Base-by-base conservation (phyloP, 202 grass and related monocot species). In the Elaeis oleifera region DNA sequence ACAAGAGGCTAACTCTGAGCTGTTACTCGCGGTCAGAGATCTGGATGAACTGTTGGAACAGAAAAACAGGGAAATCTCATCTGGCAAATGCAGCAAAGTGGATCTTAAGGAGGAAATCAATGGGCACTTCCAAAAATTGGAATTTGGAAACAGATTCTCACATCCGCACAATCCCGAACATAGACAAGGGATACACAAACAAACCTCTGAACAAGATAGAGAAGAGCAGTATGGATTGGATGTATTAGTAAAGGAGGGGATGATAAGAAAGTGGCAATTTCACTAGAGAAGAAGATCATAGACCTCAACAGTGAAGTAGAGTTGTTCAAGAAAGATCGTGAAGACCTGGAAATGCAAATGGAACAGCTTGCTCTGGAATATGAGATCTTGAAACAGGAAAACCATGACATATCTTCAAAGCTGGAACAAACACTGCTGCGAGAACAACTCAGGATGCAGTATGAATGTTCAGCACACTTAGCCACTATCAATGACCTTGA, bases 371-470 rank as follows among this genome's bases (percentile, higher is more conserved):
- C 88, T 70, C 83, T 99, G 74, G 94, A 99, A 54, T 99, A 99
- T 21, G 94, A 99, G 80, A 99, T 99, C 76, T 49, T 99, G 60
- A 99, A 99, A 62, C 94, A 99, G 81, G 94, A 99, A 75, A 94
- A 94, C 77, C 94, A 99, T 78, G 94, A 99, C 51, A 76, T 94
- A 50, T 83, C 94, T 74, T 70, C 72, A 5, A 92, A 78, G 74
- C 72, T 99, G 25, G 94, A 99, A 79, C 88, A 99, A 76, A 80
- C 80, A 23, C 88, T 89, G 49, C 69, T 99, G 66, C 76, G 88
- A 49, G 94, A 99, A 57, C 89, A 92, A 53, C 74, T 99, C 49
- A 83, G 88, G 66, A 89, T 89, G 88, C 94, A 99, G 70, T 99
- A 94, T 0, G 94, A 99, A 62, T 99, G 94, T 72, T 94, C 94